Evolutionary conservation across 2,329 filamentous ascomycete species (phyloP).

Genomic region (Fusarium lateritium): DNA sequence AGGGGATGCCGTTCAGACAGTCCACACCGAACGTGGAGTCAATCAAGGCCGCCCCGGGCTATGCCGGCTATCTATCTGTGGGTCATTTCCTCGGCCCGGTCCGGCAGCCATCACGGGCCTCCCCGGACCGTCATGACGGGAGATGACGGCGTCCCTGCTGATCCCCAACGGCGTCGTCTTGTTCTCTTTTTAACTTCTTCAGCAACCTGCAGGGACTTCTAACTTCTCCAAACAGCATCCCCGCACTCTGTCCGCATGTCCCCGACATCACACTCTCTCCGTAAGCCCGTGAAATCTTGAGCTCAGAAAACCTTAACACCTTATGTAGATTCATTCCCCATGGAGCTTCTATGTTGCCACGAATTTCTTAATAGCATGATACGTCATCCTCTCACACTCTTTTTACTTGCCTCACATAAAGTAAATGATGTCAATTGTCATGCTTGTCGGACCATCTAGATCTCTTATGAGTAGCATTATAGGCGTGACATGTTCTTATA

Average conservation of each 20-base stretch:
- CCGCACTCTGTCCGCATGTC: conserved; percentile 14
- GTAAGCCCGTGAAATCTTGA: neutral
- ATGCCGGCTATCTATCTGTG: conserved; percentile 36
- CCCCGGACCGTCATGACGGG: conserved; percentile 24
- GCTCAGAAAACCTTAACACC: neutral
- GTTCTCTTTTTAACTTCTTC: conserved; percentile 23
- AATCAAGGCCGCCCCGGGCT: conserved; percentile 26
- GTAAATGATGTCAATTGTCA: neutral
- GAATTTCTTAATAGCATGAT: neutral
- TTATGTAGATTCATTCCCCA: neutral
- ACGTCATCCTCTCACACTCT: neutral
- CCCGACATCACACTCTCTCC: conserved; percentile 15
- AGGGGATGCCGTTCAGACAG: neutral
- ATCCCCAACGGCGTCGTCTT: conserved; percentile 21
- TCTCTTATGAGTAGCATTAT: neutral
- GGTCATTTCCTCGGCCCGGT: conserved; percentile 44
- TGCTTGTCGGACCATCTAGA: neutral
- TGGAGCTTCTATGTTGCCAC: no score
- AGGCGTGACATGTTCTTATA: no score
- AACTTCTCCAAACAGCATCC: conserved; percentile 5
- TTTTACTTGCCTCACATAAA: neutral
- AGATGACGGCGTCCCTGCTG: conserved; percentile 30
- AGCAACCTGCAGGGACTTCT: conserved; percentile 37
- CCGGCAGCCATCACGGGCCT: conserved; percentile 40
- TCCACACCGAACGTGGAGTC: conserved; percentile 23